Evolutionary conservation across 1,284 basidiomycete genomes (phyloP), one percentile per base, ranked within the genome.

Genomic region (Apiotrichum siamense): DNA sequence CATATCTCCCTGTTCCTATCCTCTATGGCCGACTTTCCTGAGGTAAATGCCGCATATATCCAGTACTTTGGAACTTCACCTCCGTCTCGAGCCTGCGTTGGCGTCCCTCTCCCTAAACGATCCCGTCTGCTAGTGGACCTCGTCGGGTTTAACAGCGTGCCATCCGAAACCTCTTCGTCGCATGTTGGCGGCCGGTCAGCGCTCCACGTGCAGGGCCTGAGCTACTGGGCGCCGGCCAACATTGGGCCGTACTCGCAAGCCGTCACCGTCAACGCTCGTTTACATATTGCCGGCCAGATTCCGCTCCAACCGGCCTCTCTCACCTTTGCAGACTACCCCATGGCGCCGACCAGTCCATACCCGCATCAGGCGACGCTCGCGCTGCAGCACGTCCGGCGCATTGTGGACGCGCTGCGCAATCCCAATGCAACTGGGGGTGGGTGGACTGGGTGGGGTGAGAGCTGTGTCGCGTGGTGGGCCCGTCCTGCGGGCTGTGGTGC

Each of bases 201-300:
- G 0, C 77, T 98, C 31, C 96, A 99, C 67, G 93, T 98, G 0
- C 96, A 98, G 73, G 82, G 90, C 15, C 70, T 94, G 47, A 94
- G 90, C 67, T 97, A 97, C 70, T 99, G 96, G 96, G 94, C 94
- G 17, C 92, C 96, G 10, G 94, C 96, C 3, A 98, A 97, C 69
- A 98, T 99, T 50, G 96, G 96, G 0, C 96, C 96, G 2, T 99
- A 98, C 72, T 94, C 91, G 0, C 96, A 99, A 74, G 86, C 89
- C 7, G 81, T 97, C 47, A 78, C 79, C 47, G 88, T 79, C 36
- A 82, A 81, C 52, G 80, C 86, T 47, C 82, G 82, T 3, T 76
- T 91, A 10, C 90, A 87, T 63, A 78, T 98, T 50, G 94, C 96
- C 0, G 96, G 96, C 4, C 96, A 98, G 70, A 97, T 99, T 43